Evolutionary conservation across 2,329 filamentous ascomycete genomes (phyloP).

Genomic region (Tympanopsis confertula): DNA sequence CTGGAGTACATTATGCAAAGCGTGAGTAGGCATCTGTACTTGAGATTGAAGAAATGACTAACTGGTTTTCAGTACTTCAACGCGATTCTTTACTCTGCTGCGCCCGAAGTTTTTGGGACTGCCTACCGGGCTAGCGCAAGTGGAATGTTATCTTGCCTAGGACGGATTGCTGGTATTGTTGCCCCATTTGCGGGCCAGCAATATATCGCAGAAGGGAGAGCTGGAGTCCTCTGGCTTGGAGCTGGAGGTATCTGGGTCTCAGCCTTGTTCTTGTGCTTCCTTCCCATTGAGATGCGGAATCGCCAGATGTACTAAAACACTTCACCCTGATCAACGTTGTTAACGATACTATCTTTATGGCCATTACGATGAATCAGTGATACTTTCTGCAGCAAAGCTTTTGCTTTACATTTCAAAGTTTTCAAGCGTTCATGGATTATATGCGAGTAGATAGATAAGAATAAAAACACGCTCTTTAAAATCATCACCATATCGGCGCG

Average conservation of each 20-base stretch:
- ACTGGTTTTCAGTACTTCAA: constrained; percentile 5
- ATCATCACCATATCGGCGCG: no score
- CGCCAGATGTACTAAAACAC: constrained; percentile 1
- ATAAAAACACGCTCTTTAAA: no score
- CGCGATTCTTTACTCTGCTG: constrained; percentile 10
- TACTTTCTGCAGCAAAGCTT: no score
- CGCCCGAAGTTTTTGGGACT: constrained; percentile 9
- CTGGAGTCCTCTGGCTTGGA: constrained; percentile 2
- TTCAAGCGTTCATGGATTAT: no score
- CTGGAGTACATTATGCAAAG: constrained; percentile 17
- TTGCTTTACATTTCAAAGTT: no score
- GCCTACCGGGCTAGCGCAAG: constrained; percentile 2
- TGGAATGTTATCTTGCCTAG: constrained; percentile 2
- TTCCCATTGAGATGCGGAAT: constrained; percentile 2
- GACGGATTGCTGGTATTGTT: constrained; percentile 2
- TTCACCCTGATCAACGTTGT: no score
- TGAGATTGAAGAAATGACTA: constrained; percentile 4
- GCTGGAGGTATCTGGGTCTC: constrained; percentile 2
- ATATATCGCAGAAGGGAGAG: constrained; percentile 1
- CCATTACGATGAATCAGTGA: no score
- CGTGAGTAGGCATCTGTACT: constrained; percentile 3
- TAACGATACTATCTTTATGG: no score
- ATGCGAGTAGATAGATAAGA: no score
- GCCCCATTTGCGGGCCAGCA: constrained; percentile 2
- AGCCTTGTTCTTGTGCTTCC: background rate